A percentile compares a stretch with the other conserved stretches of the same genome.
These are phyloP conservation scores for Lactifluus subvellereus DNA, from an alignment of 768 basidiomycete species.

Conservation along the genomic window DNA sequence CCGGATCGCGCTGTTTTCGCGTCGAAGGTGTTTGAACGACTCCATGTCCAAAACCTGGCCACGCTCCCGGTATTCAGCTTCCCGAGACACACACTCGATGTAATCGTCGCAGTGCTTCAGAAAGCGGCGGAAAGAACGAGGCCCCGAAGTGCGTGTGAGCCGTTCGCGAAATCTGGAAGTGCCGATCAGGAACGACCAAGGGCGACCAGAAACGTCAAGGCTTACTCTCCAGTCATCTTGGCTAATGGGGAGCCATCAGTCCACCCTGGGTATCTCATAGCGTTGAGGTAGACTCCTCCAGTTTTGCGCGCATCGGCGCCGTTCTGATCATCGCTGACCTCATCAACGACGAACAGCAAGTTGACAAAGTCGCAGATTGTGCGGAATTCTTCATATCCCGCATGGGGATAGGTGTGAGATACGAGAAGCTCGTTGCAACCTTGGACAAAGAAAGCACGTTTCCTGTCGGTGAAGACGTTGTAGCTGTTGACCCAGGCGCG, in stretches of 20 bases:
- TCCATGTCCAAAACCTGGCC: conserved; percentile 51
- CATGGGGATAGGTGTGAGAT: conserved; percentile 58
- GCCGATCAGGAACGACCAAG: background rate
- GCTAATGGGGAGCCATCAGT: conserved; percentile 53
- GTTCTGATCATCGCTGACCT: conserved; percentile 63
- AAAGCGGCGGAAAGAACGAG: conserved; percentile 47
- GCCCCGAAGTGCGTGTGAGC: conserved; percentile 41
- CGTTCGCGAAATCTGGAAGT: conserved; percentile 49
- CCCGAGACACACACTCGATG: conserved; percentile 50
- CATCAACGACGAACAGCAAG: conserved; percentile 56
- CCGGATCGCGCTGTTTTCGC: conserved; percentile 66
- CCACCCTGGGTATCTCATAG: conserved; percentile 50
- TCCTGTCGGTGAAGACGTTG: conserved; percentile 53
- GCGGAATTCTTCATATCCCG: conserved; percentile 52
- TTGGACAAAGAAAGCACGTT: conserved; percentile 57
- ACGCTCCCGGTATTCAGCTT: conserved; percentile 59
- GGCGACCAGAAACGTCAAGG: conserved; percentile 1
- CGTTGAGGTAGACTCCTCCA: conserved; percentile 49
- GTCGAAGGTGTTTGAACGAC: conserved; percentile 51
- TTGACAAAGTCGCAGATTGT: conserved; percentile 58
- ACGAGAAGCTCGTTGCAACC: conserved; percentile 60
- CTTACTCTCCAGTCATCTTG: conserved; percentile 61
- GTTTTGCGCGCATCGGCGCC: conserved; percentile 52
- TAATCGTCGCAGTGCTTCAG: conserved; percentile 50
- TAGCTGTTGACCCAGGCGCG: conserved; percentile 61